Conservation (phyloP, 345 rosid species). For the Hibiscus syriacus region DNA sequence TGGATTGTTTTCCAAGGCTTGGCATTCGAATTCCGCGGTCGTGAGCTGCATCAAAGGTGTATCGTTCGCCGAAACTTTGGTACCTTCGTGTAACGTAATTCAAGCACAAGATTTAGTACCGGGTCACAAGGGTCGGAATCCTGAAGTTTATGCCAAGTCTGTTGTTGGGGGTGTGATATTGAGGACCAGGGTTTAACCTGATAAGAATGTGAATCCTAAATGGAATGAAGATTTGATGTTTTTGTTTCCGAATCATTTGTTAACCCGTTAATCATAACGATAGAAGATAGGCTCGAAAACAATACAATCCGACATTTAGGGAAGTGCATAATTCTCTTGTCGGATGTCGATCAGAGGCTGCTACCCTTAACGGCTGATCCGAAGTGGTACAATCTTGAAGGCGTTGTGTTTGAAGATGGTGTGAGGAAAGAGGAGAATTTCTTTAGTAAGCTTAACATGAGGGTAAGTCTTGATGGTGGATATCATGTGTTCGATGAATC, state of each 20-base stretch:
- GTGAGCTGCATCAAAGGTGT: conserved; percentile 29
- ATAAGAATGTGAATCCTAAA: background rate
- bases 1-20: conserved; percentile 27
- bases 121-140: background rate
- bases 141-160: background rate
- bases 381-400: background rate
- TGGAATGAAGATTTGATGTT: background rate
- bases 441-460: background rate
- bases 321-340: background rate
- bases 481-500: background rate
- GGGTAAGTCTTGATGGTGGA: background rate
- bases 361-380: background rate
- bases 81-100: conserved; percentile 5
- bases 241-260: background rate
- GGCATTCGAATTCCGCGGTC: conserved; percentile 34
- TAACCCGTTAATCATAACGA: background rate
- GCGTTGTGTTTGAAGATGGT: background rate
- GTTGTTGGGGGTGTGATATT: background rate
- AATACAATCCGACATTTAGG: background rate
- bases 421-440: background rate
- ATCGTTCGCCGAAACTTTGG: conserved; percentile 38
- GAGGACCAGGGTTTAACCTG: background rate
- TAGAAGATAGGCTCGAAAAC: background rate
- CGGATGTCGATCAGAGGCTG: background rate
- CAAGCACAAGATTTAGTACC: background rate